Evolutionary conservation across 768 basidiomycete genomes (phyloP), one percentile per base, ranked within the genome.

Genomic region (Serendipita vermifera): DNA sequence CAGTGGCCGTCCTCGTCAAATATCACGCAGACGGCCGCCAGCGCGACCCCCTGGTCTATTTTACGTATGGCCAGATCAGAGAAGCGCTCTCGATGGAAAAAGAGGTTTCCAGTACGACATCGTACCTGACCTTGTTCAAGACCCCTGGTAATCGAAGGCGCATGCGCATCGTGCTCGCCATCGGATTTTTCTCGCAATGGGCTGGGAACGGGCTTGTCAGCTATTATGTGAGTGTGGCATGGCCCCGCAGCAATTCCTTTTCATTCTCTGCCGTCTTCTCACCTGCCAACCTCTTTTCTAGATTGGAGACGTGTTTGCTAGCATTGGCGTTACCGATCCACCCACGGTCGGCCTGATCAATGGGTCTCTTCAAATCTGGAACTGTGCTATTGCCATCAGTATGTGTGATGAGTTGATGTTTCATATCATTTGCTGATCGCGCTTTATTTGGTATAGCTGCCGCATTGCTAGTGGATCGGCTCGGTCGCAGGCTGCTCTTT

Each of bases 401-500:
- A 82, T 83, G 7, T 74, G 24, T 58, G 6, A 33, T 29, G 35
- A n/a, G 13, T 29, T 57, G 29, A 58, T n/a, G 26, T 2, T 22
- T 5, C 17, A 36, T 15, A 20, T 53, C 14, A 31, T 2, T 32
- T 31, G 24, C 40, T 33, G 27, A 29, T 24, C 3, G 29, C 7
- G 31, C 32, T 35, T 51, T 38, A 13, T 22, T 46, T 13, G 29
- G 15, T n/a, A 67, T 80, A 22, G 66, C 69, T 6, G 82, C 81
- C 29, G 76, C 85, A n/a, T 70, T 83, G 62, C 68, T 84, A 9
- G 75, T 85, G 31, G 83, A 87, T 64, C 73, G 73, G 63, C 67
- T 81, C 36, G 87, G 87, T 35, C 77, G 86, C 58, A 71, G 85
- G 62, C 74, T 75, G 2, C 73, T 87, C 15, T 87, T 86, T 67